Percentiles rank a stretch among this genome's conserved stretches.
These are phyloP conservation scores for Phytophthora sp. DNA, from an alignment of 352 stramenopile genomes.

Conservation along the genomic window DNA sequence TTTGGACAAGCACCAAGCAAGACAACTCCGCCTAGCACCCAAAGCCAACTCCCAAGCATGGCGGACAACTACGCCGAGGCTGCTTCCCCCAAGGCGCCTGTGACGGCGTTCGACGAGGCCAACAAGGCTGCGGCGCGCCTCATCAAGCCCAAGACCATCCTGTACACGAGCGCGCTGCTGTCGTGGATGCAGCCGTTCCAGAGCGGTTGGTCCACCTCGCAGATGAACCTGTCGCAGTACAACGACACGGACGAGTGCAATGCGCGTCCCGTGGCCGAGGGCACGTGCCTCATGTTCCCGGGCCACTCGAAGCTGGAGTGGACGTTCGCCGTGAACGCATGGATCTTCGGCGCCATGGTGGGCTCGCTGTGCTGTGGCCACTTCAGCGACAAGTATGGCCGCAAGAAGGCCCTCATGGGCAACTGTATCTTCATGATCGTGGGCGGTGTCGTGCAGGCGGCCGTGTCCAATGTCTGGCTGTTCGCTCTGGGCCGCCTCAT, in stretches of 20 bases:
- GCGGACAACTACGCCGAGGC: slow-evolving; percentile 12
- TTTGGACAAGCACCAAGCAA: slow-evolving; percentile 28
- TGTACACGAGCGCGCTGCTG: background rate
- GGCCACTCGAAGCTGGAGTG: slow-evolving; percentile 21
- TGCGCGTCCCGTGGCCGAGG: slow-evolving; percentile 11
- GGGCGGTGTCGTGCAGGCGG: background rate
- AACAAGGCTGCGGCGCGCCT: background rate
- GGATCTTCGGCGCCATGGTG: slow-evolving; percentile 4
- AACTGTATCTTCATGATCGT: too few relatives aligned
- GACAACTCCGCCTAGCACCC: background rate
- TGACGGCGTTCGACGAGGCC: background rate
- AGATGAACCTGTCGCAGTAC: too few relatives aligned
- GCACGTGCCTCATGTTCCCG: slow-evolving; percentile 21
- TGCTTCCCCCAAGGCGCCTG: background rate
- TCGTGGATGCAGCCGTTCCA: background rate
- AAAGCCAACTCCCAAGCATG: background rate
- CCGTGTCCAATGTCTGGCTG: background rate
- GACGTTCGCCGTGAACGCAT: slow-evolving; percentile 10
- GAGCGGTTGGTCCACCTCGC: too few relatives aligned
- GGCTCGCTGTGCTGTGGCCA: slow-evolving; percentile 1
- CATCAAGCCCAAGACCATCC: background rate
- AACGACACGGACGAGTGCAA: slow-evolving; percentile 12
- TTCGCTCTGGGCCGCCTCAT: background rate
- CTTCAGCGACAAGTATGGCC: slow-evolving; percentile 4
- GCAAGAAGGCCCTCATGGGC: background rate